A percentile compares a stretch with the other conserved stretches of the same genome.
Evolutionary conservation across 768 basidiomycete species (phyloP).

Genomic region (Mrakia frigida): DNA sequence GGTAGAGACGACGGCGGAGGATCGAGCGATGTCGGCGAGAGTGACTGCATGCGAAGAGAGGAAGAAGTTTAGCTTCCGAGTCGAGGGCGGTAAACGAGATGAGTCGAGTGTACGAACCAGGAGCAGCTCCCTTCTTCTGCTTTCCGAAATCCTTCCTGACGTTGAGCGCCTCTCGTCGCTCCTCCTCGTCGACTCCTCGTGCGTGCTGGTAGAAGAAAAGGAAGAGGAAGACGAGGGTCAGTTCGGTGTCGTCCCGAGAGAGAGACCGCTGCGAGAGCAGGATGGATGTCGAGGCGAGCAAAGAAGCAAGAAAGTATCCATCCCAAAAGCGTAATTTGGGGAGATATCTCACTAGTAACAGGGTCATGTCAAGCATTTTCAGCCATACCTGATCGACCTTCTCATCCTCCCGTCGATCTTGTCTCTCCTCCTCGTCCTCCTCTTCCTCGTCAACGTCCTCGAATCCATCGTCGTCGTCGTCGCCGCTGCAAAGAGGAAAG

Average conservation of each 20-base stretch:
- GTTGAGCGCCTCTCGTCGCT: conserved; percentile 1
- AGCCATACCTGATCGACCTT: not conserved
- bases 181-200: not conserved
- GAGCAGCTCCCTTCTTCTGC: not conserved
- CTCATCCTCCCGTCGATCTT: not conserved
- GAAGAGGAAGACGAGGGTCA: not conserved
- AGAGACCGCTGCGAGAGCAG: too few relatives aligned
- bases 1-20: conserved; percentile 4
- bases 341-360: conserved; percentile 4
- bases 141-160: conserved; percentile 12
- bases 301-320: not conserved
- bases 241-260: too few relatives aligned
- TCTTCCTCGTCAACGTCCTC: not conserved
- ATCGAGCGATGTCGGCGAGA: conserved; percentile 18
- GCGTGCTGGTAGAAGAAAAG: conserved; percentile 4
- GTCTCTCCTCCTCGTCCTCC: not conserved
- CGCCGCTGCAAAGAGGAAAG: not conserved
- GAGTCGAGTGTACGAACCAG: not conserved
- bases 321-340: too few relatives aligned
- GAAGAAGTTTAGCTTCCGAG: not conserved
- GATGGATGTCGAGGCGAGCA: too few relatives aligned
- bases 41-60: not conserved
- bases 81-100: not conserved
- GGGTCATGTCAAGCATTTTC: not conserved
- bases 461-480: not conserved